Conservation (phyloP, 352 stramenopile genomes). For the Pythium insidiosum region DNA sequence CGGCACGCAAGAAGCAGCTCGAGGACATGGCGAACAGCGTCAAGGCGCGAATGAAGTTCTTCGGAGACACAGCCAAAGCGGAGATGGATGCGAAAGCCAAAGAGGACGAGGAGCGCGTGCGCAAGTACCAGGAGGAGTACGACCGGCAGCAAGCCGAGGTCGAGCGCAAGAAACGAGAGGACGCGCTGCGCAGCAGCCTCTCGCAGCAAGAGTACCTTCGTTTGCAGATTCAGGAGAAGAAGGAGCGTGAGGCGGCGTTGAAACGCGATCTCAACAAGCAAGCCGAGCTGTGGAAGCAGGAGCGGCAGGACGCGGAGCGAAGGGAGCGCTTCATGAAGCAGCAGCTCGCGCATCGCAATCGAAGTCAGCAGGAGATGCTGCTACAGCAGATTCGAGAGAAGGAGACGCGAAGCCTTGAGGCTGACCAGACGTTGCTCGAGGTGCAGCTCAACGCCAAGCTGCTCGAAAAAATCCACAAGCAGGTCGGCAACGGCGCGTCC, state of each 20-base stretch:
- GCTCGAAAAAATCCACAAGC: constrained; percentile 63
- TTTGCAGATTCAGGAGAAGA: constrained; percentile 67
- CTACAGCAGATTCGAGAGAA: constrained; percentile 68
- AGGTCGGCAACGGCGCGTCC: constrained; percentile 33
- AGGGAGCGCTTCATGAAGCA: constrained; percentile 37
- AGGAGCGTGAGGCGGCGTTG: constrained; percentile 32
- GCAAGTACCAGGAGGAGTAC: constrained; percentile 62
- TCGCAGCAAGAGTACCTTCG: constrained; percentile 47
- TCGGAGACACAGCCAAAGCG: constrained; percentile 68
- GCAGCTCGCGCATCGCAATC: constrained; percentile 41
- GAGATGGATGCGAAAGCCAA: constrained; percentile 45
- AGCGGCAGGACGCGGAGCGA: constrained; percentile 49
- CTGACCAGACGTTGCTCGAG: constrained; percentile 63
- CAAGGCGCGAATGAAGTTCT: constrained; percentile 82
- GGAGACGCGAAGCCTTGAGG: constrained; percentile 40
- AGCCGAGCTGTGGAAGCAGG: constrained; percentile 70
- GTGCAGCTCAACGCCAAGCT: constrained; percentile 67
- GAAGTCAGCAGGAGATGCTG: constrained; percentile 53
- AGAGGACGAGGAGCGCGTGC: constrained; percentile 61
- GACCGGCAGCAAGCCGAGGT: constrained; percentile 39
- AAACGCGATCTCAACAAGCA: constrained; percentile 72
- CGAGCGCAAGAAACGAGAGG: constrained; percentile 37
- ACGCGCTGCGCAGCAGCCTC: constrained; percentile 37
- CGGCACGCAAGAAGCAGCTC: constrained; percentile 44
- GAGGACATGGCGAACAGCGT: constrained; percentile 67